Evolutionary conservation across 148 eudicot genomes (phyloP).

Genomic region (Rhododendron ferrugineum): DNA sequence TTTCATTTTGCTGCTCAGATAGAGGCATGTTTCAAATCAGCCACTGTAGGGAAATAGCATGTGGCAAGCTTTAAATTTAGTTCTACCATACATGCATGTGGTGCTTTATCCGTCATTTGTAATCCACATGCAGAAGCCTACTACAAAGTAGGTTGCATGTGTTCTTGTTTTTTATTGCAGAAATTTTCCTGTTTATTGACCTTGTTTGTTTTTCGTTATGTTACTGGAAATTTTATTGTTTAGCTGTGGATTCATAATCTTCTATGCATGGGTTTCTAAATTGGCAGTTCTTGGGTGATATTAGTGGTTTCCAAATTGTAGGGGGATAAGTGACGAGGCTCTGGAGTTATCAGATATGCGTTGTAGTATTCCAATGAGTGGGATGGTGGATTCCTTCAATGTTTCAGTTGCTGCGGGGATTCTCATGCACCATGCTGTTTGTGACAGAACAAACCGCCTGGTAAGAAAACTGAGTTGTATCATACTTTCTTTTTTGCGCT

Average conservation of each 20-base stretch:
- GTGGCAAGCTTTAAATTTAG: neutral
- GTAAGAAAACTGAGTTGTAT: constrained; percentile 29
- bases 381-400: constrained; percentile 97
- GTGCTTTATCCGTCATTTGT: neutral
- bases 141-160: neutral
- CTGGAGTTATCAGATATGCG: constrained; percentile 67
- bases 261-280: neutral
- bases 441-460: constrained; percentile 79
- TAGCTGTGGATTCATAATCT: neutral
- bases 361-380: constrained; percentile 93
- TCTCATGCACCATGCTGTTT: constrained; percentile 94
- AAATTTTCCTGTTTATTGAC: neutral
- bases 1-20: neutral
- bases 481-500: neutral
- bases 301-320: constrained; percentile 23
- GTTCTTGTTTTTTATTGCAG: neutral
- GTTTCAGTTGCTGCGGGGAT: constrained; percentile 97
- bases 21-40: neutral
- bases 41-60: neutral
- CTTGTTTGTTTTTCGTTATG: neutral
- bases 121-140: neutral
- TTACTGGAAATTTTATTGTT: neutral
- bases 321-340: constrained; percentile 87
- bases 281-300: constrained; percentile 5
- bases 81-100: neutral